Conservation (phyloP, 2,329 filamentous ascomycete species). For the Verticillium nonalfalfae region DNA sequence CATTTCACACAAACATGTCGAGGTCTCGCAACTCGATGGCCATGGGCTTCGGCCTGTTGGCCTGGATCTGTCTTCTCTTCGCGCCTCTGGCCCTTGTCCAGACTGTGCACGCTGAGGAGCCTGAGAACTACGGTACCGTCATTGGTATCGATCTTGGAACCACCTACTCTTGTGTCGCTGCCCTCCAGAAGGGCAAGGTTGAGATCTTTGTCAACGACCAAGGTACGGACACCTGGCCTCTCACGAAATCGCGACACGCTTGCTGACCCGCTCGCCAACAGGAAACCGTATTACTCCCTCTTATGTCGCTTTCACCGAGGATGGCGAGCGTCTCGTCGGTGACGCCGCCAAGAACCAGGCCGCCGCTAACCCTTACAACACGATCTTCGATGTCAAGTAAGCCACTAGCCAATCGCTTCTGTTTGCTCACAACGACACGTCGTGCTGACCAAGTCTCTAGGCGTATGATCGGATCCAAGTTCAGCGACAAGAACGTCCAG, state of each 20-base stretch:
- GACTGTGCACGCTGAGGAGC: constrained; percentile 66
- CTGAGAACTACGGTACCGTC: constrained; percentile 77
- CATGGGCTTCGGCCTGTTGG: constrained; percentile 79
- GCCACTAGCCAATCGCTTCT: neutral
- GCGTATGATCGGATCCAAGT: constrained; percentile 82
- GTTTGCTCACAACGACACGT: neutral
- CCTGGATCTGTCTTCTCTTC: constrained; percentile 88
- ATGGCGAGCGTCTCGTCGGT: constrained; percentile 84
- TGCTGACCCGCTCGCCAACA: constrained; percentile 9
- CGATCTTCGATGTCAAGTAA: constrained; percentile 78
- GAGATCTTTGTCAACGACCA: constrained; percentile 96
- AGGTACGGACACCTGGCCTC: constrained; percentile 21
- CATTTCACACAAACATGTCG: constrained; percentile 30
- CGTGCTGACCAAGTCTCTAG: constrained; percentile 32
- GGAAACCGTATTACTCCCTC: constrained; percentile 94
- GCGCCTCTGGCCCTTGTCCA: constrained; percentile 80
- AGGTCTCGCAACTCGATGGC: constrained; percentile 62
- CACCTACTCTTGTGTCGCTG: constrained; percentile 84
- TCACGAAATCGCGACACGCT: neutral
- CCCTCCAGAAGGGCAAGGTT: constrained; percentile 93
- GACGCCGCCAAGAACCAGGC: constrained; percentile 97
- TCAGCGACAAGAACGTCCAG: constrained; percentile 78
- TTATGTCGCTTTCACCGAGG: constrained; percentile 94
- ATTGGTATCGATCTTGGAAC: constrained; percentile 94
- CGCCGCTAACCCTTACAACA: constrained; percentile 68